Conservation (phyloP, 495 filamentous ascomycete genomes). For the Parachaetomium inaequale region DNA sequence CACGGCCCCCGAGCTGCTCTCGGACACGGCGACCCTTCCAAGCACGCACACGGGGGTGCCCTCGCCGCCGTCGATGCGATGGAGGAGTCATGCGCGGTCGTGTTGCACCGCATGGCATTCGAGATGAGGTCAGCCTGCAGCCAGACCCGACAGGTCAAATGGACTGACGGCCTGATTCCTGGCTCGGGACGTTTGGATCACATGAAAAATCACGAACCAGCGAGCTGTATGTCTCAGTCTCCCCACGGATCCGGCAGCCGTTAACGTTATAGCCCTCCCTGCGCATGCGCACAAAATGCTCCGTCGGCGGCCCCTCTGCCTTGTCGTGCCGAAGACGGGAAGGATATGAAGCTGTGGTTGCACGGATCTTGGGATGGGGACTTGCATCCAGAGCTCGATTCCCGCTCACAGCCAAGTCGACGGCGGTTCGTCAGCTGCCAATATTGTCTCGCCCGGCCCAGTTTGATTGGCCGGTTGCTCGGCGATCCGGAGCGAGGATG, state of each 20-base stretch:
- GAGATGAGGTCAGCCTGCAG: conserved; percentile 28
- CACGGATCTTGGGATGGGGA: conserved; percentile 18
- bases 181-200: neutral
- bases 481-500: conserved; percentile 26
- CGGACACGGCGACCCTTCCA: neutral
- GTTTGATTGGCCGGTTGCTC: conserved; percentile 30
- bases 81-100: neutral
- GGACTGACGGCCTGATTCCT: neutral
- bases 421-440: conserved; percentile 20
- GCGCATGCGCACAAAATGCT: neutral
- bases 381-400: conserved; percentile 10
- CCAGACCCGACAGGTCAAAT: neutral
- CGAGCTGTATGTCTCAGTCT: neutral
- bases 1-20: too few species aligned
- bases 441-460: conserved; percentile 14
- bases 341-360: conserved; percentile 5
- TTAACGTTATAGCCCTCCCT: too few species aligned
- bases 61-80: too few species aligned
- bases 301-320: neutral
- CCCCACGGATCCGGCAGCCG: neutral
- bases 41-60: too few species aligned
- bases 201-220: conserved; percentile 6
- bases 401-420: neutral
- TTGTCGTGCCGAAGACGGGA: conserved; percentile 13
- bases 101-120: neutral